Base-by-base conservation (phyloP, 1,139 yeast species). In the Saccharomycopsis hybrid region DNA sequence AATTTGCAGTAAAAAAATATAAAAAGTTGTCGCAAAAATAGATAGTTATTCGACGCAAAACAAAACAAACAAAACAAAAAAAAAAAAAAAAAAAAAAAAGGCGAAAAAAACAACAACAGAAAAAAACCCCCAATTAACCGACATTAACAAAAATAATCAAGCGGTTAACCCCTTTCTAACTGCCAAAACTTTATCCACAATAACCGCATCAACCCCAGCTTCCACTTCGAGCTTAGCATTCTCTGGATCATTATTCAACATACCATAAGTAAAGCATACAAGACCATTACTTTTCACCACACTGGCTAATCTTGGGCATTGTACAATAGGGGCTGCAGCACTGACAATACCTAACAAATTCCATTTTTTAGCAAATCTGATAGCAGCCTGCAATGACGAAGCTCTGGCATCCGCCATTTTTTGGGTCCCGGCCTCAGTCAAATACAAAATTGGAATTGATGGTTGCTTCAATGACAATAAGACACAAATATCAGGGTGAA, bases 181-280 rank as follows among this genome's bases (percentile, higher is more conserved):
- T 0, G 97, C 97, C 62, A 90, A 72, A 2, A 92, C 97, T 55
- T 89, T 84, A 65, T 92, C 97, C 3, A 88, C 97, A 68, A 92
- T 92, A 25, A 92, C 97, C 0, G 98, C 98, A 70, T 92, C 97
- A 5, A 92, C 96, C 11, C 97, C 97, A 8, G 95, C 92, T 57
- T 79, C 80, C 83, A 92, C 85, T 65, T 92, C 97, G 54, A 85
- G 71, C 58, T 81, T 82, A 36, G 96, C 92, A 57, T 83, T 80
- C 53, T 80, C 88, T 0, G 97, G 96, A 44, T 81, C 82, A 60
- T 92, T 92, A 65, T 92, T 92, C 61, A 77, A 76, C 1, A 77
- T 75, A 37, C 98, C 98, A 61, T 92, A 92, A 0, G 96, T 87
- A 51, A 92, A 95, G 66, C 97, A 90, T 11, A 90, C 97, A 57